Base-by-base conservation (phyloP, 1,284 basidiomycete species). In the Termitomyces sp. region DNA sequence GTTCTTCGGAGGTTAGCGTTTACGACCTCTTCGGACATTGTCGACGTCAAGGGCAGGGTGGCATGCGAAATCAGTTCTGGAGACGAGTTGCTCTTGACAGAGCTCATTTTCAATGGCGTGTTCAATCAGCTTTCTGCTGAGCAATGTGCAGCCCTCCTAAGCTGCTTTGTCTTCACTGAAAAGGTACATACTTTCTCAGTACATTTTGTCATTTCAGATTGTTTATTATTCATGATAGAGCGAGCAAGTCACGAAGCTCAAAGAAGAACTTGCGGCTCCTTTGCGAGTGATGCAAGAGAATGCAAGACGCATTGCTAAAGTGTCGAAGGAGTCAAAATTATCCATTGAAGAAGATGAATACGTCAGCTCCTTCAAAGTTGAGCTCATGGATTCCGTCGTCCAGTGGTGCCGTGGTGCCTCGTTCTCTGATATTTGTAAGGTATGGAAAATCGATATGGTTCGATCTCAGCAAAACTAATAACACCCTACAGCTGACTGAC, bases 31-130 rank as follows among this genome's bases (percentile, higher is more conserved):
- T 83, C 89, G 2, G 97, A 98, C 68, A 96, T 99, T 52, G 94
- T 98, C 12, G 95, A 98, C 68, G 88, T 96, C 80, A 99, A 99
- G 73, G 97, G 97, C 0, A 81, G 97, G 42, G 97, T 99, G 0
- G 97, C 97, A 15, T 99, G 97, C 70, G 97, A 99, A 74, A 98
- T 99, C 69, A 94, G 89, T 64, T 90, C 95, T 0, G 97, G 97
- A 12, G 97, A 99, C 67, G 97, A 99, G 72, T 73, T 99, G 47
- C 77, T 99, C 30, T 78, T 99, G 58, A 99, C 97, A 0, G 97
- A 99, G 71, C 82, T 99, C 68, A 90, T 99, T 61, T 99, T 99
- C 78, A 94, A 97, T 62, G 96, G 96, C 52, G 89, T 88, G 3
- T 99, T 99, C 79, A 98, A 98, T 66, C 71, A 90, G 2, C 72